Evolutionary conservation across 495 filamentous ascomycete genomes (phyloP).

Genomic region (Lasiosphaeria ovina): DNA sequence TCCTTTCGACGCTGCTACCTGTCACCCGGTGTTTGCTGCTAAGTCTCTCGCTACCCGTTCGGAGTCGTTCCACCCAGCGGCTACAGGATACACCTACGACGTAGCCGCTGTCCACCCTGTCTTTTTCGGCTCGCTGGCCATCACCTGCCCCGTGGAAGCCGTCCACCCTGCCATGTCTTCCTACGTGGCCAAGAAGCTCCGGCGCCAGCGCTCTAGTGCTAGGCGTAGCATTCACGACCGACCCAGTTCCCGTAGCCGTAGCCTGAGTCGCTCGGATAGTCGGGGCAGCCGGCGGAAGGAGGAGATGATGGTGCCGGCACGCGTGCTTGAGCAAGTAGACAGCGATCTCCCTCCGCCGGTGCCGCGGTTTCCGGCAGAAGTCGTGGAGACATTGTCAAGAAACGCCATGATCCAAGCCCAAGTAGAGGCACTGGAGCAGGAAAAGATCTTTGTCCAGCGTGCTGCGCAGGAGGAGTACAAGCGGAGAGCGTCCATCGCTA

Average conservation of each 20-base stretch:
- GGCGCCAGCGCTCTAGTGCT: constrained; percentile 16
- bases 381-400: background rate
- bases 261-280: constrained; percentile 16
- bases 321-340: constrained; percentile 16
- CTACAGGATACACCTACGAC: constrained; percentile 36
- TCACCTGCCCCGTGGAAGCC: constrained; percentile 25
- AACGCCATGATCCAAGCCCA: constrained; percentile 29
- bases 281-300: constrained; percentile 15
- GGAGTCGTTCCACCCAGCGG: constrained; percentile 38
- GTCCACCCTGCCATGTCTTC: constrained; percentile 33
- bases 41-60: constrained; percentile 27
- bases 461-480: constrained; percentile 23
- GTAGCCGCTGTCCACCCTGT: constrained; percentile 30
- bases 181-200: constrained; percentile 25
- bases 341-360: background rate
- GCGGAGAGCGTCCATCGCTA: constrained; percentile 14
- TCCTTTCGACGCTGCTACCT: constrained; percentile 28
- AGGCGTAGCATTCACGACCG: constrained; percentile 6
- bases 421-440: constrained; percentile 38
- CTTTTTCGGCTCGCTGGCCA: constrained; percentile 38
- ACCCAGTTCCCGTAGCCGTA: constrained; percentile 2
- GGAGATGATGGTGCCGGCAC: constrained; percentile 17
- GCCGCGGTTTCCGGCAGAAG: constrained; percentile 1
- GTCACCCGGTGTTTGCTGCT: constrained; percentile 44
- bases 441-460: constrained; percentile 28